These are phyloP conservation scores for Tricholoma furcatifolium DNA, from an alignment of 768 basidiomycete species.

Conservation along the genomic window DNA sequence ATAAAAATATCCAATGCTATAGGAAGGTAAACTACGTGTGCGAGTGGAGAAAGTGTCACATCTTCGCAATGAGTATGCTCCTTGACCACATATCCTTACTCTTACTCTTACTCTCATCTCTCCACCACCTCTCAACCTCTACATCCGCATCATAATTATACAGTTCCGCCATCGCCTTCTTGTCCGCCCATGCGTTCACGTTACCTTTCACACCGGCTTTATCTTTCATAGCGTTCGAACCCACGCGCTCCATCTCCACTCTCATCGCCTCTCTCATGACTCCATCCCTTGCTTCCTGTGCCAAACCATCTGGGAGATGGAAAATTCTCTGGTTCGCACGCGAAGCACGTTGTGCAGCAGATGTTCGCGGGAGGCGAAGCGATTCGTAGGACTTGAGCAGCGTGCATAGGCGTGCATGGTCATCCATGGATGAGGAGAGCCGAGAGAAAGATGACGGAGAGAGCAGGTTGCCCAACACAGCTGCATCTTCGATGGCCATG, in stretches of 20 bases:
- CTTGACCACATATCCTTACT: too few species aligned
- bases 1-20: too few species aligned
- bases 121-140: conserved; percentile 50
- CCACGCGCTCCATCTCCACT: conserved; percentile 26
- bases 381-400: conserved; percentile 35
- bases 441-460: conserved; percentile 42
- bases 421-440: conserved; percentile 40
- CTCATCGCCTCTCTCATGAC: conserved; percentile 52
- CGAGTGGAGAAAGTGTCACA: too few species aligned
- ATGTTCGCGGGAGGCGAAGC: conserved; percentile 50
- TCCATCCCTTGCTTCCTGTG: conserved; percentile 49
- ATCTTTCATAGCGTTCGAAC: background rate
- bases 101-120: background rate
- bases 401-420: conserved; percentile 39
- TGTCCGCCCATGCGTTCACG: conserved; percentile 59
- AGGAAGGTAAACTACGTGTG: too few species aligned
- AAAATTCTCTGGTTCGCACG: conserved; percentile 53
- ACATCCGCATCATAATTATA: conserved; percentile 58
- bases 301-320: conserved; percentile 58
- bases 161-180: conserved; percentile 39
- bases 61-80: too few species aligned
- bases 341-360: conserved; percentile 46
- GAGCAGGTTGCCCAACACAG: conserved; percentile 36
- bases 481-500: conserved; percentile 55
- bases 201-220: conserved; percentile 23